Base-by-base conservation (phyloP, 2,329 filamentous ascomycete species). In the Colletotrichum liaoningense region DNA sequence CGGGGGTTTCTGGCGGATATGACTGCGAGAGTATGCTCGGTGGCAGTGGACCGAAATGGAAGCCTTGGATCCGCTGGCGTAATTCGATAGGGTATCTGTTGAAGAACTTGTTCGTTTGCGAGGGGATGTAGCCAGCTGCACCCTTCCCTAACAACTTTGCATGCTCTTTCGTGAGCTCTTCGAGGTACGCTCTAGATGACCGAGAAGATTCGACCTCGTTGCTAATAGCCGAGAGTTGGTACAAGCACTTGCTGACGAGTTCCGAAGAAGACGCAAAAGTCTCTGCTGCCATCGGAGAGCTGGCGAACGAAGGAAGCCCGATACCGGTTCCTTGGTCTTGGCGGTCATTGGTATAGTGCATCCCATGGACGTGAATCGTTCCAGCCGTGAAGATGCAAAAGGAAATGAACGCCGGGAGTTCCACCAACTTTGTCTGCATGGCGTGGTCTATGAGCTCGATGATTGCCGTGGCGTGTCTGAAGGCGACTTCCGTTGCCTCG, bases 381-480 rank as follows among this genome's bases (percentile, higher is more conserved):
- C 57, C 70, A 1, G 70, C 70, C 5, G 66, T 73, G 35, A 73
- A 73, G 11, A 73, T 60, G 16, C 70, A 73, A 6, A 65, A 73
- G 3, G 65, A 60, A 3, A 73, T 28, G n/a, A 70, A 60, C 3
- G 70, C 59, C 16, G 70, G 70, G 11, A 73, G 55, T 9, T 57
- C 24, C 5, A 59, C 26, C 5, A 38, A 42, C 14, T 33, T 60
- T 5, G 24, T 69, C 14, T 69, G 66, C 24, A 68, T 30, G 6
- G 55, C 26, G 4, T 64, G 59, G 2, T 60, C 55, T 12, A 65
- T 60, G 5, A 69, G 46, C 33, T 69, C 66, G 6, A 69, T 42
- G 26, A 73, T 73, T 4, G 70, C 70, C 4, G 55, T 73, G 2
- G 70, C 70, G 14, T 73, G 70, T 5, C 59, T 22, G n/a, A 73